Conservation (phyloP, 371 early-diverging fungal species). For the Basidiobolus meristosporus region DNA sequence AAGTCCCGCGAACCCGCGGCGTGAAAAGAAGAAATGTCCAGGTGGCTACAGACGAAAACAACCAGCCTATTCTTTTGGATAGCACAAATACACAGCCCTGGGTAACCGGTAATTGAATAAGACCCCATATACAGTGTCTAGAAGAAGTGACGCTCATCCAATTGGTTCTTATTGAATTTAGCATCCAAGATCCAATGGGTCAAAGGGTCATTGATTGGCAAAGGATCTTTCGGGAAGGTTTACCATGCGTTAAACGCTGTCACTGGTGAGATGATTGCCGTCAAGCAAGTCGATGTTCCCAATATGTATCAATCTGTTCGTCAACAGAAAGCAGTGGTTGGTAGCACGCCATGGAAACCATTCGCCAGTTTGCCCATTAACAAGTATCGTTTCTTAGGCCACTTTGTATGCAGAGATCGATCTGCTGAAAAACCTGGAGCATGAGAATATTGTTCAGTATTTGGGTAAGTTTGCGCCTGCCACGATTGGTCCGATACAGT, state of each 20-base stretch:
- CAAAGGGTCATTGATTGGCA: constrained; percentile 77
- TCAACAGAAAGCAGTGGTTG: too few relatives aligned
- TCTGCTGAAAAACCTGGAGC: constrained; percentile 62
- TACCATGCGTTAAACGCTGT: constrained; percentile 66
- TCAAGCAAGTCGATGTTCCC: constrained; percentile 77
- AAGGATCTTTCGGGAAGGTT: constrained; percentile 91
- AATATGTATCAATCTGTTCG: neutral
- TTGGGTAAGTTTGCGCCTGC: constrained; percentile 8
- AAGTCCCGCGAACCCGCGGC: too few relatives aligned
- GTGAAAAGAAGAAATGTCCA: neutral
- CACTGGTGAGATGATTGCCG: constrained; percentile 79
- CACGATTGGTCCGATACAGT: too few relatives aligned
- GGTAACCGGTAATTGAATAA: too few relatives aligned
- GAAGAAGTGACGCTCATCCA: too few relatives aligned
- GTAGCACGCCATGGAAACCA: too few relatives aligned
- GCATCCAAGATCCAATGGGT: constrained; percentile 30
- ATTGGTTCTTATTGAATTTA: neutral
- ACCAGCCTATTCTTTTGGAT: too few relatives aligned
- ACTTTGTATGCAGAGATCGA: constrained; percentile 55
- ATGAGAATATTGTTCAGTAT: constrained; percentile 69
- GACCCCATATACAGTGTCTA: too few relatives aligned
- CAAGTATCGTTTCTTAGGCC: neutral
- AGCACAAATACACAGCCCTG: constrained; percentile 51
- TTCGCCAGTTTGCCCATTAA: too few relatives aligned
- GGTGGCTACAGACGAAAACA: neutral